Evolutionary conservation across 495 filamentous ascomycete species (phyloP).

Genomic region (Corynascus novoguineensis): DNA sequence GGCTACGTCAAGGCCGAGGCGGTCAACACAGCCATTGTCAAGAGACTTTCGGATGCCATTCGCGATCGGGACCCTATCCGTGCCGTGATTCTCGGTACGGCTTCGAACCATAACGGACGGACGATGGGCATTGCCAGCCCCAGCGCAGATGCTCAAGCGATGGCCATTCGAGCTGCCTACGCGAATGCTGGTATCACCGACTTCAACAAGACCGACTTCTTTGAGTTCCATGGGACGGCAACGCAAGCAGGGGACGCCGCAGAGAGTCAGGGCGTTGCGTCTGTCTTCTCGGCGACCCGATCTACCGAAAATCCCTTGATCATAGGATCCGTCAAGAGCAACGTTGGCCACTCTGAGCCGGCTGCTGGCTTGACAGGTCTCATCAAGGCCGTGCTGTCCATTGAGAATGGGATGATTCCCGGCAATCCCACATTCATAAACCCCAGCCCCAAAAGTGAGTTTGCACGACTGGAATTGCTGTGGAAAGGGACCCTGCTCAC

Average conservation of each 20-base stretch:
- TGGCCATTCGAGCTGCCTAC: slow-evolving; percentile 44
- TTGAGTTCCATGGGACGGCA: slow-evolving; percentile 48
- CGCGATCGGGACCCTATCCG: slow-evolving; percentile 47
- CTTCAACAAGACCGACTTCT: slow-evolving; percentile 33
- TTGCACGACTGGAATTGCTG: too few species aligned
- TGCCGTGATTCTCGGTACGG: slow-evolving; percentile 48
- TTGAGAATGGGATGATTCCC: slow-evolving; percentile 35
- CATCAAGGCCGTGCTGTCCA: slow-evolving; percentile 31
- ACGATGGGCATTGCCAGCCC: slow-evolving; percentile 47
- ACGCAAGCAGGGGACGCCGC: slow-evolving; percentile 47
- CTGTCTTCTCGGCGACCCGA: slow-evolving; percentile 7
- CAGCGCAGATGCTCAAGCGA: slow-evolving; percentile 43
- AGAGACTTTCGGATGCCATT: slow-evolving; percentile 46
- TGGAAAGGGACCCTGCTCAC: too few species aligned
- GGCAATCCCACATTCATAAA: slow-evolving; percentile 31
- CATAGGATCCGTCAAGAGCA: slow-evolving; percentile 41
- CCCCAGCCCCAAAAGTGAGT: slow-evolving; percentile 36
- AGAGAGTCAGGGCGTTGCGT: slow-evolving; percentile 32
- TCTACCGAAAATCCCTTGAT: slow-evolving; percentile 4
- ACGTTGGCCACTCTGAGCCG: slow-evolving; percentile 39
- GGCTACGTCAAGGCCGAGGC: slow-evolving; percentile 37
- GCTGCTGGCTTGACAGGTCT: slow-evolving; percentile 32
- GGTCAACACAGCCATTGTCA: slow-evolving; percentile 37
- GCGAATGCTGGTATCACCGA: slow-evolving; percentile 15
- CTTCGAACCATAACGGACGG: slow-evolving; percentile 47